These are phyloP conservation scores for Arabidopsis suecica DNA, from an alignment of 345 rosid species.

Conservation along the genomic window DNA sequence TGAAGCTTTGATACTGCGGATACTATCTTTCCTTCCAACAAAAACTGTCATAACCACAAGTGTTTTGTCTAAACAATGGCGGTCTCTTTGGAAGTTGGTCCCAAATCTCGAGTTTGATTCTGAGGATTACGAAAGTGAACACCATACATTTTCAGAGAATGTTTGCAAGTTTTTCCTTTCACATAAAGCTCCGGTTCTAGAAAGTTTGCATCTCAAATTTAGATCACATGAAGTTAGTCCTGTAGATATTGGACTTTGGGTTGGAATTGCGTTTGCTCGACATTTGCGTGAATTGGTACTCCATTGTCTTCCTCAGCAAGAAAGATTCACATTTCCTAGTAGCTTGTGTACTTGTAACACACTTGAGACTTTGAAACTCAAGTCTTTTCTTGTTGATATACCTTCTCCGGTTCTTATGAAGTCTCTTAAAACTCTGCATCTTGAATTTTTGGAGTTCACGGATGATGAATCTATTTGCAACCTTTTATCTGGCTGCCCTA, in stretches of 20 bases:
- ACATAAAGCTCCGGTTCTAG: conserved; percentile 1
- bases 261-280: conserved; percentile 18
- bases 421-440: conserved; percentile 1
- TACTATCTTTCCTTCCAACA: conserved; percentile 3
- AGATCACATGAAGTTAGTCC: not conserved
- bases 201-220: not conserved
- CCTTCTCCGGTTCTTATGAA: not conserved
- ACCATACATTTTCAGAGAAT: conserved; percentile 3
- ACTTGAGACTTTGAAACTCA: conserved; percentile 19
- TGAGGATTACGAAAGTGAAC: not conserved
- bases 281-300: conserved; percentile 9
- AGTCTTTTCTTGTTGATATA: not conserved
- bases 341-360: conserved; percentile 14
- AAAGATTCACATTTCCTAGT: not conserved
- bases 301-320: no score
- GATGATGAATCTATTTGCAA: not conserved
- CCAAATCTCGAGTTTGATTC: not conserved
- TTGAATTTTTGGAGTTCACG: not conserved
- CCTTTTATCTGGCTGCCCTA: not conserved
- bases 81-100: not conserved
- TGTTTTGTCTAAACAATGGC: conserved; percentile 15
- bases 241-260: conserved; percentile 12
- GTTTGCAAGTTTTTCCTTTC: conserved; percentile 7
- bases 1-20: conserved; percentile 8
- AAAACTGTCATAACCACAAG: conserved; percentile 1